Evolutionary conservation across 2,329 filamentous ascomycete species (phyloP).

Genomic region (Microdochium bolleyi): DNA sequence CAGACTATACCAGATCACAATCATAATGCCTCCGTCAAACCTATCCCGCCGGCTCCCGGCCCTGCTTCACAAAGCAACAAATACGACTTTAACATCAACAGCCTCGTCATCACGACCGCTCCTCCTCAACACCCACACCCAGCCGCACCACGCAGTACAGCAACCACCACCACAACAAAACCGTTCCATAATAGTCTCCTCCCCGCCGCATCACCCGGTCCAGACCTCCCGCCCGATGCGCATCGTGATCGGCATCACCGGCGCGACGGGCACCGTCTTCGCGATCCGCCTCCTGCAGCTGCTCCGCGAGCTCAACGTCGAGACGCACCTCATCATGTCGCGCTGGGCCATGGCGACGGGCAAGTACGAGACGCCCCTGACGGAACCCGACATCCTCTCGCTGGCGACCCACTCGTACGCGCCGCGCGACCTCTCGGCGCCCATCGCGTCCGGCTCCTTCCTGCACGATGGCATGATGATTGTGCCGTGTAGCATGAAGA

Average conservation of each 20-base stretch:
- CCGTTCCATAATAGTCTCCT: conserved; percentile 9
- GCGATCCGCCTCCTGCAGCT: conserved; percentile 31
- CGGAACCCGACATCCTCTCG: conserved; percentile 22
- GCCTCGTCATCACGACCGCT: neutral
- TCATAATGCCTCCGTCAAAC: neutral
- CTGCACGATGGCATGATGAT: conserved; percentile 37
- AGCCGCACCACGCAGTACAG: neutral
- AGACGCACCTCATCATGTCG: conserved; percentile 38
- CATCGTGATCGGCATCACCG: conserved; percentile 40
- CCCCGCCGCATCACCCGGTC: conserved; percentile 3
- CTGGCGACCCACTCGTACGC: conserved; percentile 29
- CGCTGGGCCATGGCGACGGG: conserved; percentile 40
- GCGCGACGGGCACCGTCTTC: conserved; percentile 35
- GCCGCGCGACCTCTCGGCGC: conserved; percentile 33
- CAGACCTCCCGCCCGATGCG: neutral
- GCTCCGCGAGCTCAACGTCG: conserved; percentile 31
- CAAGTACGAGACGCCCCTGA: conserved; percentile 36
- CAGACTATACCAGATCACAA: neutral
- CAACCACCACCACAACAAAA: too few species aligned
- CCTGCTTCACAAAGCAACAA: neutral
- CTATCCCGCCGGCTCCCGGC: neutral
- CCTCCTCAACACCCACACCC: neutral
- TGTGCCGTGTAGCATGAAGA: conserved; percentile 39
- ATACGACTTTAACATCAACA: too few species aligned
- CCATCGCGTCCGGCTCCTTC: conserved; percentile 35